These are phyloP conservation scores for Pythium rhizo-oryzae DNA, from an alignment of 352 stramenopile genomes.

Conservation along the genomic window DNA sequence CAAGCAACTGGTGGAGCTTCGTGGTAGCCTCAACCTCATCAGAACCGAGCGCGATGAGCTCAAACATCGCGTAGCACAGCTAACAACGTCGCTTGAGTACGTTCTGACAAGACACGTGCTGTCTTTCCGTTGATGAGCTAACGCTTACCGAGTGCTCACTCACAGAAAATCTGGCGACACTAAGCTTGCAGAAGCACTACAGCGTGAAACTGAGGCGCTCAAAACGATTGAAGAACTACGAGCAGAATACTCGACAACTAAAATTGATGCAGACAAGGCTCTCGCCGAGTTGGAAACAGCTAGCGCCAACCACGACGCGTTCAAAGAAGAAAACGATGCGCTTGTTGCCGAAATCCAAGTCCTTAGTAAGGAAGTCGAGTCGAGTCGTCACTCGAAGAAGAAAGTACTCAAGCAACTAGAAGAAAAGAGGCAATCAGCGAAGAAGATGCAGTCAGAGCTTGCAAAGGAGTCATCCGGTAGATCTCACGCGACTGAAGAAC, in stretches of 20 bases:
- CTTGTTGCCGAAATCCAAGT: conserved; percentile 74
- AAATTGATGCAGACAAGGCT: conserved; percentile 37
- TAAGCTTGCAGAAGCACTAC: conserved; percentile 35
- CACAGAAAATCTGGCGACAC: conserved; percentile 39
- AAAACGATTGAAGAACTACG: conserved; percentile 39
- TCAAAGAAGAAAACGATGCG: conserved; percentile 77
- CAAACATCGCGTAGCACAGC: not conserved
- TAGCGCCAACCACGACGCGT: conserved; percentile 48
- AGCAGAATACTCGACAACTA: conserved; percentile 33
- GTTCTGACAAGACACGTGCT: not conserved
- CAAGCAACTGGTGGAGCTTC: conserved; percentile 39
- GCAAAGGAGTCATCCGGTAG: conserved; percentile 73
- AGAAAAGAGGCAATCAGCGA: conserved; percentile 74
- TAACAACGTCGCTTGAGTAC: conserved; percentile 13
- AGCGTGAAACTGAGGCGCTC: conserved; percentile 39
- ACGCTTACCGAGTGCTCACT: not conserved
- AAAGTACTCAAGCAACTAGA: conserved; percentile 80
- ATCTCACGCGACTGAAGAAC: conserved; percentile 74
- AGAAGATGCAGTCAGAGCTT: conserved; percentile 71
- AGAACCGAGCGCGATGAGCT: conserved; percentile 23
- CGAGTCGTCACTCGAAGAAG: conserved; percentile 62
- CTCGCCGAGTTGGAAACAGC: conserved; percentile 51
- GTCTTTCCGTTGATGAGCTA: not conserved
- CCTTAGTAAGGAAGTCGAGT: conserved; percentile 61
- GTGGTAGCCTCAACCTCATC: conserved; percentile 35